Conservation (phyloP, 2,329 filamentous ascomycete species). For the Fusarium sp. region DNA sequence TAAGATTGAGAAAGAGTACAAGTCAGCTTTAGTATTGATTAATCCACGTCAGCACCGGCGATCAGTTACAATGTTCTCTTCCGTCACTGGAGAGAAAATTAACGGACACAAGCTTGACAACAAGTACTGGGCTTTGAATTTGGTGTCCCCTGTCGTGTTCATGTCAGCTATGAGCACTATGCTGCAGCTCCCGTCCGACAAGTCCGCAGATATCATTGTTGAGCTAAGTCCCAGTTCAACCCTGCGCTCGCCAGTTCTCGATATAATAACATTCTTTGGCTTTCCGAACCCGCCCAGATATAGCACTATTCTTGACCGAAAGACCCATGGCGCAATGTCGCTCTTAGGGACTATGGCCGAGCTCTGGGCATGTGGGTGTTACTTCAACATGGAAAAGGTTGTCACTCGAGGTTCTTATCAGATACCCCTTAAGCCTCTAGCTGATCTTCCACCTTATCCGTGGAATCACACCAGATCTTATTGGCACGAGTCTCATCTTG, state of each 20-base stretch:
- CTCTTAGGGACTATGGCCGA: constrained; percentile 49
- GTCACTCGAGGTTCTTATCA: constrained; percentile 32
- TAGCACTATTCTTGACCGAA: constrained; percentile 44
- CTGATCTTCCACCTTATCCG: constrained; percentile 61
- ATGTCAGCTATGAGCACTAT: constrained; percentile 52
- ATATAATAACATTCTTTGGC: constrained; percentile 45
- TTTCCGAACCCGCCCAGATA: constrained; percentile 34
- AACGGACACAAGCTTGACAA: constrained; percentile 43
- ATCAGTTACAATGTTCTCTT: constrained; percentile 53
- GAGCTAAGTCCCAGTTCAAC: constrained; percentile 55
- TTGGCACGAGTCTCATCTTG: constrained; percentile 64
- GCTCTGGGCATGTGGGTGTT: constrained; percentile 51
- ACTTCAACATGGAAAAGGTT: constrained; percentile 47
- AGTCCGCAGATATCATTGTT: constrained; percentile 51
- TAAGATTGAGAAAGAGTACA: constrained; percentile 51
- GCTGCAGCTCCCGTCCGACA: constrained; percentile 41
- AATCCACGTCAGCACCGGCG: constrained; percentile 15
- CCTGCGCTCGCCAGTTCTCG: constrained; percentile 51
- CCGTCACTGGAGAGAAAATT: constrained; percentile 49
- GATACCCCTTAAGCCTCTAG: constrained; percentile 49
- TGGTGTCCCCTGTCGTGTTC: constrained; percentile 58
- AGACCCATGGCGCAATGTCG: constrained; percentile 33
- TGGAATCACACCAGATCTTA: constrained; percentile 65
- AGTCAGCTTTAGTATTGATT: constrained; percentile 41
- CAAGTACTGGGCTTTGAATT: constrained; percentile 59